Base-by-base conservation (phyloP, 352 stramenopile species). In the Globisporangium ultimum region DNA sequence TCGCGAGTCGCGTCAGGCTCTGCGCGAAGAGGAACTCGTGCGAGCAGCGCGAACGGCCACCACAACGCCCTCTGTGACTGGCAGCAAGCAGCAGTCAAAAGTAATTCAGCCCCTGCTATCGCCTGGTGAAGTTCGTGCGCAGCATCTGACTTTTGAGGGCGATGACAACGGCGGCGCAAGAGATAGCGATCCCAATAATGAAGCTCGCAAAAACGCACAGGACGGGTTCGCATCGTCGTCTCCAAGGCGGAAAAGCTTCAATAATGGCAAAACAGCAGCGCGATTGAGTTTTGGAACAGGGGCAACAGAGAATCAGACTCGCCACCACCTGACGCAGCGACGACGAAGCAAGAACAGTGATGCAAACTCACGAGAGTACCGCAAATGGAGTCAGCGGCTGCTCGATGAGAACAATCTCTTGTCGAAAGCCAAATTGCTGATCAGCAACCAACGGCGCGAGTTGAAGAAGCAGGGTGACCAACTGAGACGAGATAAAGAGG, bases 391-490 rank as follows among this genome's bases (percentile, higher is more conserved):
- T 11, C 58, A 75, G 45, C 72, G 81, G 9, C 36, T 91, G 0
- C 55, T 69, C 22, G 68, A 79, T 17, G 81, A 91, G 54, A 60
- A 71, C 12, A 50, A 66, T 32, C 53, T 91, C 12, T 57, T 91
- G 9, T 49, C 63, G 2, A 87, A 88, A 42, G 77, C 71, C n/a
- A 57, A 57, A 21, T 51, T 55, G 34, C 42, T 87, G 14, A 55
- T 88, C 15, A 21, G 62, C 3, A 80, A 71, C 34, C 72, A 91
- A 53, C 77, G 74, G 10, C 70, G 76, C 53, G 66, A 75, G 15
- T 59, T 91, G 6, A 74, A 65, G 22, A 71, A 73, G n/a, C 80
- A 84, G 56, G 71, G 67, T 2, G 72, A 85, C 5, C 70, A 82
- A 55, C 63, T 90, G 53, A 77, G 75, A 55, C 58, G 65, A 17